Conservation (phyloP, 441 rosid genomes). For the Adansonia gregorii region DNA sequence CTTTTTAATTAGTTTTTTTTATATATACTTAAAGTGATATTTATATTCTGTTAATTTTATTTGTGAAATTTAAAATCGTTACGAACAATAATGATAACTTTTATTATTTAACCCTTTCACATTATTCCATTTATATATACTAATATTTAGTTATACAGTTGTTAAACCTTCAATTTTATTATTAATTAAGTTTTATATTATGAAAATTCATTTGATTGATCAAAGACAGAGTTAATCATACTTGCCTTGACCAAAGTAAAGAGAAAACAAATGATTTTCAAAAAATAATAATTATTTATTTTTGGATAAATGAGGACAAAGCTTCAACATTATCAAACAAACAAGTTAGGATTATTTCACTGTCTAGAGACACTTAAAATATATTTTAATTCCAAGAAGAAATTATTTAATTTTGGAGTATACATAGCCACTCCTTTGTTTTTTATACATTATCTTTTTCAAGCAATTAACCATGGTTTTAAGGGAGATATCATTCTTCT, state of each 20-base stretch:
- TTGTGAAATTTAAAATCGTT: too few relatives aligned
- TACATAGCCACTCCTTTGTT: neutral
- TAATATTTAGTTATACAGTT: too few relatives aligned
- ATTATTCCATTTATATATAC: too few relatives aligned
- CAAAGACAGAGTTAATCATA: neutral
- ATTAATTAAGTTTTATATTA: too few relatives aligned
- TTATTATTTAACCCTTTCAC: too few relatives aligned
- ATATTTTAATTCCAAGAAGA: neutral
- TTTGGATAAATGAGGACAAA: neutral
- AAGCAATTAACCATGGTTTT: slow-evolving; percentile 1
- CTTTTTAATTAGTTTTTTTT: too few relatives aligned
- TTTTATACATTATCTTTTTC: neutral
- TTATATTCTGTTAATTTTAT: too few relatives aligned
- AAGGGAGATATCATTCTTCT: neutral
- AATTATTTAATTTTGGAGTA: neutral
- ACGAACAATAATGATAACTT: too few relatives aligned
- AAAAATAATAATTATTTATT: neutral
- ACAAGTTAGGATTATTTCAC: neutral
- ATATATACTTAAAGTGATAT: too few relatives aligned
- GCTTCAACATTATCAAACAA: neutral
- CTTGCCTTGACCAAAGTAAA: neutral
- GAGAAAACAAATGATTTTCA: neutral
- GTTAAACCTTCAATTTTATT: too few relatives aligned
- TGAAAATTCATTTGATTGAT: neutral
- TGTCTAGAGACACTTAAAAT: neutral